phyloP scores from a whole-genome alignment of 2,329 filamentous ascomycete species.

The Aotearoamyces nothofagi region DNA sequence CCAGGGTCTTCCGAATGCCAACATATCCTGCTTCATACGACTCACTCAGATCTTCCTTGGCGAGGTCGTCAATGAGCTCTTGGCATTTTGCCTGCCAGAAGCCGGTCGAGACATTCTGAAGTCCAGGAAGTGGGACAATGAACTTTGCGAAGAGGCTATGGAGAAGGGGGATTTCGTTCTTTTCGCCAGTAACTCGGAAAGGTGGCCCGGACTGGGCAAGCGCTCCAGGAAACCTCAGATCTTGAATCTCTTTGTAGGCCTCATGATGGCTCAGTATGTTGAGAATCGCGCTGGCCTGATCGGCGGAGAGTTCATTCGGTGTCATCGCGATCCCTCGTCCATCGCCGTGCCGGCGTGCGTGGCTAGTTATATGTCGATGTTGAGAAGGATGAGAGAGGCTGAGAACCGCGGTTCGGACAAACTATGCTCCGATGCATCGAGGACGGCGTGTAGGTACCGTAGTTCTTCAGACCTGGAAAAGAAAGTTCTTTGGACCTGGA shows the following conservation, averaged over 20 bases:
- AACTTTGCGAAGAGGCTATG: conserved; percentile 53
- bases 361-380: too few species aligned
- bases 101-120: conserved; percentile 42
- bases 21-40: conserved; percentile 69
- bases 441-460: too few species aligned
- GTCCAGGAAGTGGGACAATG: conserved; percentile 48
- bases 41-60: conserved; percentile 57
- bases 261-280: too few species aligned
- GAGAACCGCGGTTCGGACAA: too few species aligned
- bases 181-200: conserved; percentile 32
- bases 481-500: too few species aligned
- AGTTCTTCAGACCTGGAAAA: too few species aligned
- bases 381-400: too few species aligned
- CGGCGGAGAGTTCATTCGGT: too few species aligned
- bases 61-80: conserved; percentile 43
- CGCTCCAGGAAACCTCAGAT: conserved; percentile 49
- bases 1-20: conserved; percentile 59
- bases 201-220: conserved; percentile 57
- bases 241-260: conserved; percentile 53
- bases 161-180: conserved; percentile 40
- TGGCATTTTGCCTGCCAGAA: conserved; percentile 53
- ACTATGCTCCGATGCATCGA: too few species aligned
- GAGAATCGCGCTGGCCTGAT: too few species aligned
- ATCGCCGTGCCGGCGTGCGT: too few species aligned
- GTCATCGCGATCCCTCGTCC: too few species aligned